Evolutionary conservation across 108 stramenopile species (phyloP).

Genomic region (Nitzschia inconspicua): DNA sequence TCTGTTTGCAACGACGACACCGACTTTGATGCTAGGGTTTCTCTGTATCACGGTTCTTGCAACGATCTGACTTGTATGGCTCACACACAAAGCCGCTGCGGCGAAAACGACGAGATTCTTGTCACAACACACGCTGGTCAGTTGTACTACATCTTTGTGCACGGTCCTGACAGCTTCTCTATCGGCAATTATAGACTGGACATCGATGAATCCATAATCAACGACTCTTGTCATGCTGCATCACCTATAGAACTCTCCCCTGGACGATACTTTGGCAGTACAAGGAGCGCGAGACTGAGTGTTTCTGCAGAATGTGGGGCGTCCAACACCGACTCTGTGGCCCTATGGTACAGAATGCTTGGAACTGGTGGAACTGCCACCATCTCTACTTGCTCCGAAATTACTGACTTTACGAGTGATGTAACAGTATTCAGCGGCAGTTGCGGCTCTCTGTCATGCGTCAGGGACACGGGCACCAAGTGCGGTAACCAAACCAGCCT

Average conservation of each 20-base stretch:
- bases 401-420: constrained; percentile 19
- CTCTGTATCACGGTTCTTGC: constrained; percentile 22
- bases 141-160: constrained; percentile 21
- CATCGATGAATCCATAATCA: constrained; percentile 4
- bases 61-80: constrained; percentile 3
- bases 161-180: background rate
- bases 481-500: constrained; percentile 16
- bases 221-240: constrained; percentile 12
- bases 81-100: background rate
- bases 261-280: constrained; percentile 15
- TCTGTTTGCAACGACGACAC: constrained; percentile 23
- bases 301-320: background rate
- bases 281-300: background rate
- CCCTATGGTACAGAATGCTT: constrained; percentile 23
- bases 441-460: constrained; percentile 14
- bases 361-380: constrained; percentile 16
- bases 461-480: background rate
- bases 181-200: constrained; percentile 17
- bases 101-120: constrained; percentile 3
- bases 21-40: constrained; percentile 24
- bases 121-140: constrained; percentile 16
- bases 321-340: background rate
- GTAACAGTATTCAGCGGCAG: constrained; percentile 19
- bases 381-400: constrained; percentile 15
- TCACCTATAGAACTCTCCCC: background rate